phyloP scores from a whole-genome alignment of 1,139 yeast genomes.

The Taiozyma onychis region DNA sequence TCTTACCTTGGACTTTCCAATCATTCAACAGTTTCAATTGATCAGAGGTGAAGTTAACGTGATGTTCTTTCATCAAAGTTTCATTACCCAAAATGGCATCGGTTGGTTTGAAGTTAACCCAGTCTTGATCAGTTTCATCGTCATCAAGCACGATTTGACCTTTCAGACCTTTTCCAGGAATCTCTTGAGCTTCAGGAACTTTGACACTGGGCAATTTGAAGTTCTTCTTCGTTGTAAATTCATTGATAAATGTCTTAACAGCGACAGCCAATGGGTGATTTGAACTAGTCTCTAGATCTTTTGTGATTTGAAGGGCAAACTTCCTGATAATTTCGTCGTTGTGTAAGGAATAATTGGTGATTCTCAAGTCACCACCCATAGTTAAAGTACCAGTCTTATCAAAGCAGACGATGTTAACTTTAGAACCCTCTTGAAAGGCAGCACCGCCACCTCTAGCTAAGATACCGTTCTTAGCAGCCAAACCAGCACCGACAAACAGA shows the following conservation, averaged over 20 bases:
- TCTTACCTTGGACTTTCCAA: slow-evolving; percentile 64
- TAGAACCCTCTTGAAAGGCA: slow-evolving; percentile 74
- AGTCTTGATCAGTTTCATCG: slow-evolving; percentile 18
- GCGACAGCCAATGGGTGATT: slow-evolving; percentile 68
- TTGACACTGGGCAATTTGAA: slow-evolving; percentile 31
- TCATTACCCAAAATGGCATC: slow-evolving; percentile 65
- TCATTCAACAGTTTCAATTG: slow-evolving; percentile 28
- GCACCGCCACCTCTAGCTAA: slow-evolving; percentile 78
- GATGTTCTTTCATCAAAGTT: slow-evolving; percentile 41
- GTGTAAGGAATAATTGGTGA: slow-evolving; percentile 42
- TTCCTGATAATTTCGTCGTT: slow-evolving; percentile 19
- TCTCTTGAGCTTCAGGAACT: slow-evolving; percentile 44
- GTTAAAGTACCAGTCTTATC: slow-evolving; percentile 82
- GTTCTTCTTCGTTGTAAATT: slow-evolving; percentile 15
- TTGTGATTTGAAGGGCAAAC: slow-evolving; percentile 42
- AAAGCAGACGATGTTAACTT: slow-evolving; percentile 59
- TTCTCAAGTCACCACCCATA: slow-evolving; percentile 49
- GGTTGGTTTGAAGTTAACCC: slow-evolving; percentile 31
- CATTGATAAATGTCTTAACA: slow-evolving; percentile 39
- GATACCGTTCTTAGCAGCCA: slow-evolving; percentile 77
- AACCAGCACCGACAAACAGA: slow-evolving; percentile 83
- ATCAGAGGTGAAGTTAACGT: slow-evolving; percentile 26
- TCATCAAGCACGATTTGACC: slow-evolving; percentile 34
- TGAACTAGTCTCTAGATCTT: slow-evolving; percentile 60
- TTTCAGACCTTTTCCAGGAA: slow-evolving; percentile 54